phyloP scores from a whole-genome alignment of 2,329 filamentous ascomycete species.

The Dactylella cylindrospora region DNA sequence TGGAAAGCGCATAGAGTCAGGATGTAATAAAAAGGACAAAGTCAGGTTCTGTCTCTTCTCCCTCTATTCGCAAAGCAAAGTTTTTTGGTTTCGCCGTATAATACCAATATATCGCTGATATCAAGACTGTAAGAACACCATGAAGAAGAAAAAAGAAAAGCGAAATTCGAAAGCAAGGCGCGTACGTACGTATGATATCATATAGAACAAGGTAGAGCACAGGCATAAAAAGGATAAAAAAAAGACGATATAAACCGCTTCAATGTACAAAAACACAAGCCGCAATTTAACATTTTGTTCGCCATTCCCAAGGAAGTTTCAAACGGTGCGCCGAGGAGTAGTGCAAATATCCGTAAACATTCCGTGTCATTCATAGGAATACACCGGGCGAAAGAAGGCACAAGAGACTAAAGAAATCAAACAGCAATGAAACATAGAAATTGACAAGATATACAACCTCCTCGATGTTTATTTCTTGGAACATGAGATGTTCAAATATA shows the following conservation, averaged over 20 bases:
- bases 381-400: constrained; percentile 13
- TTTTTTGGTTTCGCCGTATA: too few relatives aligned
- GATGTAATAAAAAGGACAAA: too few relatives aligned
- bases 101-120: constrained; percentile 38
- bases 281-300: too few relatives aligned
- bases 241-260: constrained; percentile 4
- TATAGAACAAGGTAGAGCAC: not conserved
- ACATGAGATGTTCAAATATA: too few relatives aligned
- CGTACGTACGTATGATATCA: constrained; percentile 3
- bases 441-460: constrained; percentile 12
- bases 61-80: too few relatives aligned
- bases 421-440: constrained; percentile 33
- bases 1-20: too few relatives aligned
- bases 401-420: constrained; percentile 17
- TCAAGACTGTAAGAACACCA: constrained; percentile 18
- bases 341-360: too few relatives aligned
- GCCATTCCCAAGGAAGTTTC: too few relatives aligned
- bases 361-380: constrained; percentile 20
- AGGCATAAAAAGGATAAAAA: not conserved
- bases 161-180: constrained; percentile 3
- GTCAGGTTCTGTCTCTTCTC: too few relatives aligned
- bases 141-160: not conserved
- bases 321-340: too few relatives aligned
- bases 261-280: too few relatives aligned
- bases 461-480: too few relatives aligned